Evolutionary conservation across 2,329 filamentous ascomycete species (phyloP).

Genomic region (Fusarium palustre): DNA sequence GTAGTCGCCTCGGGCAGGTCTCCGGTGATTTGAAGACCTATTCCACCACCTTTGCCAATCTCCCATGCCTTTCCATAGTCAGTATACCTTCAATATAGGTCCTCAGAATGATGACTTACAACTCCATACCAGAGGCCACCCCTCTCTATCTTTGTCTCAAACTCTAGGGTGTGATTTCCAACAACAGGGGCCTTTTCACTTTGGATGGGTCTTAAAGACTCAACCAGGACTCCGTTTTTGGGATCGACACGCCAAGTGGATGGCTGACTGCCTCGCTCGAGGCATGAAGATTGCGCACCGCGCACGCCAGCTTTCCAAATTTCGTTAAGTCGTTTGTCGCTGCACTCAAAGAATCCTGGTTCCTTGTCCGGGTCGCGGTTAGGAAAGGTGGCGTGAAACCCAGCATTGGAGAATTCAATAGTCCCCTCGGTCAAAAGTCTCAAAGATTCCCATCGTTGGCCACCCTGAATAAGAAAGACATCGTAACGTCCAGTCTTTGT

Average conservation of each 20-base stretch:
- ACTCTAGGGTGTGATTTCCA: slow-evolving; percentile 12
- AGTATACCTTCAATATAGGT: neutral
- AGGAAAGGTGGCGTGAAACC: neutral
- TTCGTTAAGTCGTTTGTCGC: slow-evolving; percentile 4
- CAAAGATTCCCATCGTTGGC: slow-evolving; percentile 10
- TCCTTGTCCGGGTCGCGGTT: neutral
- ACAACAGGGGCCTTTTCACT: slow-evolving; percentile 3
- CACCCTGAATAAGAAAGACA: slow-evolving; percentile 7
- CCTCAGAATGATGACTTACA: neutral
- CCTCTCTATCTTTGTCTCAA: slow-evolving; percentile 5
- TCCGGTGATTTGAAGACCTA: slow-evolving; percentile 11
- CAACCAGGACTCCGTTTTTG: neutral
- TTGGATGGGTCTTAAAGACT: slow-evolving; percentile 3
- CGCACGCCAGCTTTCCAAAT: slow-evolving; percentile 7
- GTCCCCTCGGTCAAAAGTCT: slow-evolving; percentile 1
- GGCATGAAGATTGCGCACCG: neutral
- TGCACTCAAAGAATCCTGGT: slow-evolving; percentile 3
- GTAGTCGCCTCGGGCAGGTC: neutral
- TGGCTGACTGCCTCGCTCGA: neutral
- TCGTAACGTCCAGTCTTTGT: slow-evolving; percentile 8
- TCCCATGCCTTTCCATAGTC: neutral
- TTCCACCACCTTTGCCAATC: neutral
- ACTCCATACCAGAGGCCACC: slow-evolving; percentile 15
- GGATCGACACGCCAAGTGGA: slow-evolving; percentile 4
- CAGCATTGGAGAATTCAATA: neutral